Conservation (phyloP, 192 early-diverging fungal genomes). For the Backusella sp. region DNA sequence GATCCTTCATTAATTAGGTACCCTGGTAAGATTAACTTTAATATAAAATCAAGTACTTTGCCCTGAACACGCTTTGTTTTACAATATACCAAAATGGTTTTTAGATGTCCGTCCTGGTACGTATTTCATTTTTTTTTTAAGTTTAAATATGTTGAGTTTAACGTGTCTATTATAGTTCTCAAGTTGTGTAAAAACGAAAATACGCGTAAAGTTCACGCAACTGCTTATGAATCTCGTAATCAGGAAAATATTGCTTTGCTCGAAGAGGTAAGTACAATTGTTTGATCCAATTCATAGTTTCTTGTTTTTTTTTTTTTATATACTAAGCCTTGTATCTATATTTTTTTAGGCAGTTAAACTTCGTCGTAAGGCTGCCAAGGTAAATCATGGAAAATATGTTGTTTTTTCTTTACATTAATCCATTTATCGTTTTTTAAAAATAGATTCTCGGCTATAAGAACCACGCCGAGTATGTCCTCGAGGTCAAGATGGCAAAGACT, state of each 20-base stretch:
- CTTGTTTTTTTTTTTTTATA: background rate
- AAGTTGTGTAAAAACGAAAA: slow-evolving; percentile 50
- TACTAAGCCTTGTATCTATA: background rate
- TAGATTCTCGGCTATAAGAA: slow-evolving; percentile 66
- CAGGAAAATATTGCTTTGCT: slow-evolving; percentile 59
- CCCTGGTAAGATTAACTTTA: slow-evolving; percentile 6
- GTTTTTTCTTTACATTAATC: slow-evolving; percentile 37
- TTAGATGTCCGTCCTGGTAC: slow-evolving; percentile 33
- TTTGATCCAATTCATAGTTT: background rate
- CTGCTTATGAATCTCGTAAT: slow-evolving; percentile 57
- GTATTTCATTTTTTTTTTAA: background rate
- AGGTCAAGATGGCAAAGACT: slow-evolving; percentile 81
- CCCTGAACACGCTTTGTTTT: background rate
- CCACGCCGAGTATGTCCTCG: slow-evolving; percentile 73
- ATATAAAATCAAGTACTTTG: background rate
- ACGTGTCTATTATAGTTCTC: slow-evolving; percentile 33
- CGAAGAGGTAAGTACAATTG: slow-evolving; percentile 44
- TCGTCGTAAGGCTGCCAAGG: slow-evolving; percentile 38
- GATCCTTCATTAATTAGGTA: background rate
- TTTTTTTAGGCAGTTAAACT: slow-evolving; percentile 36
- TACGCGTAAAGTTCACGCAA: slow-evolving; percentile 49
- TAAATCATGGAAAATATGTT: slow-evolving; percentile 21
- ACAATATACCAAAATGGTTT: background rate
- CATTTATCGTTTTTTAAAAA: slow-evolving; percentile 37
- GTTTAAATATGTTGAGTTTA: background rate